phyloP scores from a whole-genome alignment of 768 basidiomycete genomes.

The Termitomyces sp. region DNA sequence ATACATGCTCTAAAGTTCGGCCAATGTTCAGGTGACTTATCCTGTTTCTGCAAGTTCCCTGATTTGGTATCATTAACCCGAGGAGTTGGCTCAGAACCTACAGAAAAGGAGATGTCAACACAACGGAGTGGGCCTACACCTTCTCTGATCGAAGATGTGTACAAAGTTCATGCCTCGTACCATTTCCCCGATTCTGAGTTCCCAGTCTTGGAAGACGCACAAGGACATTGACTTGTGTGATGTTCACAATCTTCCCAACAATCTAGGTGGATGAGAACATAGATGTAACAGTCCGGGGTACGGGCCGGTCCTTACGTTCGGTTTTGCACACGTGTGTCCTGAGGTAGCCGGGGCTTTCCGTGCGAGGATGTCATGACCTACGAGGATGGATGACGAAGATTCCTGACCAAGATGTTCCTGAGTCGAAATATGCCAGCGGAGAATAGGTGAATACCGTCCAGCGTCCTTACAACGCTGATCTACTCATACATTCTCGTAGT shows the following conservation, averaged over 20 bases:
- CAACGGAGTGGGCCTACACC: neutral
- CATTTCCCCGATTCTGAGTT: neutral
- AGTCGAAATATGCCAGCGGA: neutral
- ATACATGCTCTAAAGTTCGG: neutral
- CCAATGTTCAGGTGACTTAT: slow-evolving; percentile 11
- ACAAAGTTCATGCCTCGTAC: neutral
- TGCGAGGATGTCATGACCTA: no score
- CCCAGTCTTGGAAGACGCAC: neutral
- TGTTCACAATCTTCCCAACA: no score
- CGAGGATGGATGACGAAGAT: neutral
- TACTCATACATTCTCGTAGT: neutral
- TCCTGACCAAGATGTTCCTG: no score
- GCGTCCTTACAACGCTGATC: neutral
- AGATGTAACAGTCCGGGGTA: no score
- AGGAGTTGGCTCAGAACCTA: slow-evolving; percentile 3
- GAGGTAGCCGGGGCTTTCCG: no score
- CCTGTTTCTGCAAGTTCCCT: neutral
- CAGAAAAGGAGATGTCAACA: slow-evolving; percentile 4
- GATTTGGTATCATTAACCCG: slow-evolving; percentile 13
- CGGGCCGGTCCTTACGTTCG: no score
- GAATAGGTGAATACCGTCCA: neutral
- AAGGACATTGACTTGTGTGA: neutral
- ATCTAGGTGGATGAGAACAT: no score
- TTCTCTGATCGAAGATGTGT: slow-evolving; percentile 1
- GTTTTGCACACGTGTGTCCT: no score